Conservation (phyloP, 768 basidiomycete species). For the Lactifluus hygrophoroides region DNA sequence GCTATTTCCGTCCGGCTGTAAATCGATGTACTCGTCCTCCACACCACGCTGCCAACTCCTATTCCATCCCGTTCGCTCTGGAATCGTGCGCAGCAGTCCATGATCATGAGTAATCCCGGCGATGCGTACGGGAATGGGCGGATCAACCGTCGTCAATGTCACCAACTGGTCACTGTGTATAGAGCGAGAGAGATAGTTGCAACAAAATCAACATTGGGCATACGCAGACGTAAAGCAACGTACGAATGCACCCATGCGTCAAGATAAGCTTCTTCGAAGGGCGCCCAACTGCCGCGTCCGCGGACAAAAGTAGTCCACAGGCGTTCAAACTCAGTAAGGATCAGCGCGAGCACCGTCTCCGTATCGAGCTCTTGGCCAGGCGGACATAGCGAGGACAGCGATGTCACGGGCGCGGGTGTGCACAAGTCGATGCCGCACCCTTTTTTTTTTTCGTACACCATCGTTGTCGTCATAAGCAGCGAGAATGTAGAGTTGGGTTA, state of each 20-base stretch:
- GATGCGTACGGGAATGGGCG: conserved; percentile 65
- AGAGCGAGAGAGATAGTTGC: neutral
- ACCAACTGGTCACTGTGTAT: conserved; percentile 65
- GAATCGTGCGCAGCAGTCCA: conserved; percentile 77
- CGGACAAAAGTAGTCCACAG: conserved; percentile 72
- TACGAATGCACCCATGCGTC: conserved; percentile 88
- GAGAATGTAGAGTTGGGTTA: neutral
- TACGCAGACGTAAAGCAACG: conserved; percentile 29
- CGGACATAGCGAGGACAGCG: conserved; percentile 61
- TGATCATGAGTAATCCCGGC: conserved; percentile 80
- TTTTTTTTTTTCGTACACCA: too few relatives aligned
- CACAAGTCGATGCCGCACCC: conserved; percentile 87
- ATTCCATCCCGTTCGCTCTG: conserved; percentile 37
- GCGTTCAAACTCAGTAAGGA: conserved; percentile 66
- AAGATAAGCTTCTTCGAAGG: conserved; percentile 75
- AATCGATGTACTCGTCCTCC: conserved; percentile 58
- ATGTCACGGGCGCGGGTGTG: conserved; percentile 74
- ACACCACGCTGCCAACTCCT: conserved; percentile 11
- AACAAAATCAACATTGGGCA: neutral
- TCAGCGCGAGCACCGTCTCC: conserved; percentile 66
- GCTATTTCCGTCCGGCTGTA: conserved; percentile 96
- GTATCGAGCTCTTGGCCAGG: conserved; percentile 41
- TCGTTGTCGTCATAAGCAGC: neutral
- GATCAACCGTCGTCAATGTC: conserved; percentile 68
- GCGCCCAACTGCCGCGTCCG: conserved; percentile 60